These are phyloP conservation scores for Suhomyces terraborum DNA, from an alignment of 1,139 yeast species.

Conservation along the genomic window DNA sequence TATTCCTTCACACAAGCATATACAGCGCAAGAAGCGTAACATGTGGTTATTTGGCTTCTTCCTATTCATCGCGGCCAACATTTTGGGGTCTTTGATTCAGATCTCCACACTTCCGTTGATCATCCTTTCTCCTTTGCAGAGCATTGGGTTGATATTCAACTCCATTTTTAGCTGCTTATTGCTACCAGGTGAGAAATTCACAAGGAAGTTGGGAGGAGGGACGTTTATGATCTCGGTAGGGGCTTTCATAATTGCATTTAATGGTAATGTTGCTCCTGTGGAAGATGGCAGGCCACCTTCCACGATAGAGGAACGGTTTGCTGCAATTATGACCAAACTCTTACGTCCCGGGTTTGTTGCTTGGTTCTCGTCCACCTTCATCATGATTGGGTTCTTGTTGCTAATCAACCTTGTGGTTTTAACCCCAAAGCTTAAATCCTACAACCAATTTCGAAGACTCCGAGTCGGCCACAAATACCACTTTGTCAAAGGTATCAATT, in stretches of 20 bases:
- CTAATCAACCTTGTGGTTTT: conserved; percentile 24
- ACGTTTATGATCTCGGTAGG: conserved; percentile 72
- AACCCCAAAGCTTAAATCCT: conserved; percentile 6
- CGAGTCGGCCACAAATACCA: conserved; percentile 9
- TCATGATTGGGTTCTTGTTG: conserved; percentile 30
- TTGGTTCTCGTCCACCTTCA: conserved; percentile 45
- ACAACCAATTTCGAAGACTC: conserved; percentile 2
- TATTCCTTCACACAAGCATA: conserved; percentile 26
- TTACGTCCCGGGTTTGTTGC: conserved; percentile 30
- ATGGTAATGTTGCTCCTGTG: conserved; percentile 43
- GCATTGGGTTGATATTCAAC: conserved; percentile 84
- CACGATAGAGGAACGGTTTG: conserved; percentile 30
- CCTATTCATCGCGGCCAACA: conserved; percentile 70
- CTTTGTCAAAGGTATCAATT: conserved; percentile 55
- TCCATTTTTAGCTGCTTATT: conserved; percentile 68
- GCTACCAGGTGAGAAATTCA: conserved; percentile 68
- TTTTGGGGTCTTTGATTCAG: conserved; percentile 82
- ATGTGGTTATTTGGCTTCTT: conserved; percentile 78
- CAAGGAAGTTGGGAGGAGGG: conserved; percentile 58
- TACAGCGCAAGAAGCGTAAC: conserved; percentile 51
- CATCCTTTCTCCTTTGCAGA: conserved; percentile 79
- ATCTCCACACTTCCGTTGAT: conserved; percentile 82
- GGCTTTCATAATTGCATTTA: conserved; percentile 77
- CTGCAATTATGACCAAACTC: conserved; percentile 29
- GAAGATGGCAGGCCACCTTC: conserved; percentile 28